Evolutionary conservation across 441 rosid genomes (phyloP), one percentile per base, ranked within the genome.

Genomic region (Rhodomyrtus psidioides): DNA sequence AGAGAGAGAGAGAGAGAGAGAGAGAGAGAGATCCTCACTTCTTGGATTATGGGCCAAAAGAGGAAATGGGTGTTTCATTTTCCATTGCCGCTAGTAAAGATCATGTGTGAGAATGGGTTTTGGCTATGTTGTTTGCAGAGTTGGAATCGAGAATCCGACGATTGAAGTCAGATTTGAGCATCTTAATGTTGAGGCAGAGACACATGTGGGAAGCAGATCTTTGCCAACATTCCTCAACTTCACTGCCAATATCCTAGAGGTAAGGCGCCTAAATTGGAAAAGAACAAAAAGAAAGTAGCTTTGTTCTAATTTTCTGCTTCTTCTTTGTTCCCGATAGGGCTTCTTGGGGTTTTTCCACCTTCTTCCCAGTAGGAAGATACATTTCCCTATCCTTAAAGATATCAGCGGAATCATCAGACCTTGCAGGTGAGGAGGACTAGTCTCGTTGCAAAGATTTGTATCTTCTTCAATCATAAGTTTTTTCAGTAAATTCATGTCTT

Each of bases 91-190:
- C 9, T 8, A 9, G 24, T 65, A 34, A 17, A 23, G 76, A 30
- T 34, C 76, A 65, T 65, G 19, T 65, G 76, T 30, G 46, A 65
- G 76, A 65, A 19, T 19, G 26, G n/a, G 26, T 39, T 65, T 59
- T 53, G 46, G 53, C 14, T 44, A 34, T 62, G 21, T 62, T 30
- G 30, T 62, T 27, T 28, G 84, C 85, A 90, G 90, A 62, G 90
- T 90, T 9, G 89, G 90, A 53, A 86, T 90, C 39, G 86, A 90
- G 17, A 76, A 86, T 57, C 91, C 92, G 30, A 86, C 89, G 54
- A 89, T 89, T 75, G 92, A 90, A 87, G 91, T 90, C 2, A 62
- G 92, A 30, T 90, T 84, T 70, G 87, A 89, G 56, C 76, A 86
- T 85, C 57, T 89, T 28, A 81, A 81, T 60, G 85, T 89, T 53